phyloP scores from a whole-genome alignment of 306 rosid genomes.

The Prunus mume region DNA sequence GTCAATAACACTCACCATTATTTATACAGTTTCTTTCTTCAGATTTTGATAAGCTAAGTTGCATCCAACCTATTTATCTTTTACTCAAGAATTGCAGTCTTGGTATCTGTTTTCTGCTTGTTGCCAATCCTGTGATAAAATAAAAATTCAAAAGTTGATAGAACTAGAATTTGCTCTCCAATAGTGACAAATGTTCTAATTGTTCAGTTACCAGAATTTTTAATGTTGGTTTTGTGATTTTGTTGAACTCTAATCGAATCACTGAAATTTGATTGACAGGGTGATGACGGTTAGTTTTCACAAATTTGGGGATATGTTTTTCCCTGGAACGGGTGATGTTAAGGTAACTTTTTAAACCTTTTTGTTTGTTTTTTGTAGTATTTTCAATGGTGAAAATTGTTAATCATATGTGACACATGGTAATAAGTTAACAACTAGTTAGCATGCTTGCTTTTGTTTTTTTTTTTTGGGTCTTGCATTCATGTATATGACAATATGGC shows the following conservation, averaged over 20 bases:
- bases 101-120: background rate
- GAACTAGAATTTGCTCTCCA: background rate
- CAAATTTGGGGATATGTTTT: conserved; percentile 93
- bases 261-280: conserved; percentile 53
- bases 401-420: background rate
- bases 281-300: conserved; percentile 99
- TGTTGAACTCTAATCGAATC: conserved; percentile 25
- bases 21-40: background rate
- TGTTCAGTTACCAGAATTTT: background rate
- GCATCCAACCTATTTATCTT: background rate
- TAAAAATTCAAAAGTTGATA: background rate
- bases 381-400: background rate
- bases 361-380: conserved; percentile 1
- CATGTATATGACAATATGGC: background rate
- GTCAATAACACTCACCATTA: background rate
- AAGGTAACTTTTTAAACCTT: conserved; percentile 61
- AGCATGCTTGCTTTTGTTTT: background rate
- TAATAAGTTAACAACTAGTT: background rate
- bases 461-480: background rate
- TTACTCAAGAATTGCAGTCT: background rate
- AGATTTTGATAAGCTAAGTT: background rate
- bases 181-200: background rate
- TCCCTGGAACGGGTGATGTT: conserved; percentile 97
- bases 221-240: background rate
- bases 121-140: background rate